Percentiles rank a stretch among this genome's conserved stretches.
Evolutionary conservation across 2,329 filamentous ascomycete species (phyloP).

Genomic region (Fusarium transvaalense): DNA sequence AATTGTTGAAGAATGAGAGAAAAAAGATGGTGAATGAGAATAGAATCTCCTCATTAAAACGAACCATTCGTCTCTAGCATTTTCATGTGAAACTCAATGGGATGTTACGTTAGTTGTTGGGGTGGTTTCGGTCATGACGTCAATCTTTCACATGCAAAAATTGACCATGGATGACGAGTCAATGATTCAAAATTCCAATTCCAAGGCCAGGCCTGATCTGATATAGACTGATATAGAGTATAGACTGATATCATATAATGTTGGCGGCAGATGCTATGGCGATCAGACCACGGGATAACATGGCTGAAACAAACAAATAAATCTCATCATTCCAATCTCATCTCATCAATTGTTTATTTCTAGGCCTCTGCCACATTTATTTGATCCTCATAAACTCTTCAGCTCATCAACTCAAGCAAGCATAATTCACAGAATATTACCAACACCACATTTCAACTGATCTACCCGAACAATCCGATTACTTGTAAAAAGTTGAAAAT

Average conservation of each 20-base stretch:
- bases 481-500: conserved; percentile 25
- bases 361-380: neutral
- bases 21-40: too few species aligned
- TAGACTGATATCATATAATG: neutral
- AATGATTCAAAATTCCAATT: conserved; percentile 37
- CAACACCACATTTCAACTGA: neutral
- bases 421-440: conserved; percentile 5
- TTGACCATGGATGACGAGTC: conserved; percentile 40
- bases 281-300: conserved; percentile 15
- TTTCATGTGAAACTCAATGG: conserved; percentile 35
- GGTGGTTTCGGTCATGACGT: conserved; percentile 47
- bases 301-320: conserved; percentile 37
- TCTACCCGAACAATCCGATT: neutral
- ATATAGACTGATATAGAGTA: too few species aligned
- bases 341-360: conserved; percentile 16
- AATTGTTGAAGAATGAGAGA: neutral
- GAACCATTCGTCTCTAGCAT: neutral
- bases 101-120: neutral
- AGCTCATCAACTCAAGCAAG: neutral
- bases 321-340: conserved; percentile 30
- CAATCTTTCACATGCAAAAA: conserved; percentile 40
- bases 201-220: too few species aligned
- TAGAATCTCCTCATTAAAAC: conserved; percentile 10
- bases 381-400: conserved; percentile 3
- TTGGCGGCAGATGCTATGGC: neutral